Percentiles rank a stretch among this genome's conserved stretches.
Evolutionary conservation across 148 eudicot genomes (phyloP).

Genomic region (Dysphania ambrosioides): DNA sequence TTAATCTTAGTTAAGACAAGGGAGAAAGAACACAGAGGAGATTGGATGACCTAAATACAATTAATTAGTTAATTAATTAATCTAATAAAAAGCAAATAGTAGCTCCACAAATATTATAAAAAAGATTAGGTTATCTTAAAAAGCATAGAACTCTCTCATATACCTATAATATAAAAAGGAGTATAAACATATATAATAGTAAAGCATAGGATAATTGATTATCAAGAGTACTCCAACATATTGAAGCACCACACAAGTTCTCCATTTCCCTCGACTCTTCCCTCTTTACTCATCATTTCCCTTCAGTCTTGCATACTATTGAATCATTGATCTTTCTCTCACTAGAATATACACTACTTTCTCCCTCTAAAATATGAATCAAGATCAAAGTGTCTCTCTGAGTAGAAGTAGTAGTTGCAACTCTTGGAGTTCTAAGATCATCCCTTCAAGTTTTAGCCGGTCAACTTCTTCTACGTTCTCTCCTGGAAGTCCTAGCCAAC

Average conservation of each 20-base stretch:
- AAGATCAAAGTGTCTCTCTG: conserved; percentile 11
- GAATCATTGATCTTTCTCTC: neutral
- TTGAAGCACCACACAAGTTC: conserved; percentile 20
- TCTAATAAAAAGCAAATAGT: neutral
- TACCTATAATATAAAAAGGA: neutral
- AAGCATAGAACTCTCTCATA: neutral
- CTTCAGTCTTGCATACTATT: neutral
- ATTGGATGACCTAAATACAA: conserved; percentile 4
- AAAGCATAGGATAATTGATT: conserved; percentile 10
- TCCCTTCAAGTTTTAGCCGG: conserved; percentile 31
- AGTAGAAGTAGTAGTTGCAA: conserved; percentile 28
- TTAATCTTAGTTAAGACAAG: neutral
- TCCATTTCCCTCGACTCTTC: conserved; percentile 8
- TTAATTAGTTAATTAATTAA: conserved; percentile 4
- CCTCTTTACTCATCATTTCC: conserved; percentile 11
- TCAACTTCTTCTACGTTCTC: conserved; percentile 13
- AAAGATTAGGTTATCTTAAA: neutral
- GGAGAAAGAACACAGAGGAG: conserved; percentile 1
- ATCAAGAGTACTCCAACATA: conserved; percentile 10
- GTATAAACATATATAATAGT: conserved; percentile 5
- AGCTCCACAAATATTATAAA: neutral
- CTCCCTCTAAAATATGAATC: conserved; percentile 12
- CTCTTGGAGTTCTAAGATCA: conserved; percentile 33
- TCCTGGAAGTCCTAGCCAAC: conserved; percentile 13
- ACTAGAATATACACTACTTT: neutral